Evolutionary conservation across 495 filamentous ascomycete genomes (phyloP), one percentile per base, ranked within the genome.

Genomic region (Bathelium albidoporum): DNA sequence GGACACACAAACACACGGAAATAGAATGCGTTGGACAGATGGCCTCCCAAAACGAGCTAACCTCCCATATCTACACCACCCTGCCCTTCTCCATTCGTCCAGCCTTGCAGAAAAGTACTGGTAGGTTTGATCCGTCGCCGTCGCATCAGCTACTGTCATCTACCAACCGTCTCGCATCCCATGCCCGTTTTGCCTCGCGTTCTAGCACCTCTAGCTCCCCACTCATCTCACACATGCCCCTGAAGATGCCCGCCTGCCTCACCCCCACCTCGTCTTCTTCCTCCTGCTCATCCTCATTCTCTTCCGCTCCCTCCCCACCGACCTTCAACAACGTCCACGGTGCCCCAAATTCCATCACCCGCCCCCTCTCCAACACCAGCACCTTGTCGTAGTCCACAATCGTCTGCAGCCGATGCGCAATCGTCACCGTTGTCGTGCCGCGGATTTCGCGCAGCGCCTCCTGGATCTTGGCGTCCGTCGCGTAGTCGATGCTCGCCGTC

Each of bases 341-440:
- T 67, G 93, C 86, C 43, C 87, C 95, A 73, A 81, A 97, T 75
- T 99, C 93, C 22, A 94, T 80, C 20, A 99, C 88, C 36, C 78
- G 73, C 29, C 95, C 95, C 70, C 91, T 89, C 69, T 99, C 95
- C 29, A 99, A 79, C 14, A 97, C 91, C 4, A 97, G 80, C n/a
- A 99, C 94, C 79, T 95, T 96, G 77, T 97, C 93, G 71, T 97
- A 97, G 71, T 97, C 95, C 58, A 91, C 89, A 69, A 99, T 96
- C 0, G 93, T 97, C 67, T 96, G 90, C 62, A 99, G 80, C 14
- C 95, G 86, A 74, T 99, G 95, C n/a, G 95, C 95, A 68, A 99
- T 97, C 0, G 95, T 97, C 72, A 95, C 95, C 12, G 95, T 99
- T n/a, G n/a, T n/a, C 75, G 87, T 91, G 45, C 87, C 86, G 62